Evolutionary conservation across 495 filamentous ascomycete genomes (phyloP), one percentile per base, ranked within the genome.

Genomic region (Lasiosphaeria ovina): DNA sequence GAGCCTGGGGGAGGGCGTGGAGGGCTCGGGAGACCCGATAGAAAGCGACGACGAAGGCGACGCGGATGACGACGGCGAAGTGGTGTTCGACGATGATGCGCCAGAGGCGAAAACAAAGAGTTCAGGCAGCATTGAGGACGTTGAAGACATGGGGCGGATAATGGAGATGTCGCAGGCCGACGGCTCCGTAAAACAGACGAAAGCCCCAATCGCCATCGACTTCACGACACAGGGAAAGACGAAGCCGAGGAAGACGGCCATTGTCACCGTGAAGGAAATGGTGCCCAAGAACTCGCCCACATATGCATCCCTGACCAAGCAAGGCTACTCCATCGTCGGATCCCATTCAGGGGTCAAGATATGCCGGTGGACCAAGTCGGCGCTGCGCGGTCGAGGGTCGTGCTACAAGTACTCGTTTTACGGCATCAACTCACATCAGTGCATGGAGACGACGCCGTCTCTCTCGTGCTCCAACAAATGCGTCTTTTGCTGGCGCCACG

Each of bases 341-440:
- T 93, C 92, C 0, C 93, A 98, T 75, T 95, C 90, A 8, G 93
- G 93, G 32, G 93, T 98, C 58, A 98, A 98, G 75, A 96, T 97
- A 65, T 97, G 93, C 71, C 90, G 93, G 32, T 98, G 93, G 93
- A 98, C 93, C 9, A 98, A 98, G 76, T 96, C 92, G 6, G 93
- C 93, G 4, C 87, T 98, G n/a, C 90, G 93, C 53, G 93, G 93
- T 35, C 86, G 93, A 16, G 93, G 93, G 10, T 95, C 90, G 24
- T 98, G 93, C 79, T 98, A 98, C 81, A 98, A 98, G 72, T 96
- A 81, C 72, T 92, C 89, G 6, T 97, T 98, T 77, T 98, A 98
- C 73, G 93, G 93, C 61, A 98, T 98, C 69, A 83, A 86, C 58
- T 97, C 93, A 2, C 93, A 98, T 66, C 86, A 94, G 47, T 98